Conservation (phyloP, 2,329 filamentous ascomycete species). For the Paecilomyces sp. region DNA sequence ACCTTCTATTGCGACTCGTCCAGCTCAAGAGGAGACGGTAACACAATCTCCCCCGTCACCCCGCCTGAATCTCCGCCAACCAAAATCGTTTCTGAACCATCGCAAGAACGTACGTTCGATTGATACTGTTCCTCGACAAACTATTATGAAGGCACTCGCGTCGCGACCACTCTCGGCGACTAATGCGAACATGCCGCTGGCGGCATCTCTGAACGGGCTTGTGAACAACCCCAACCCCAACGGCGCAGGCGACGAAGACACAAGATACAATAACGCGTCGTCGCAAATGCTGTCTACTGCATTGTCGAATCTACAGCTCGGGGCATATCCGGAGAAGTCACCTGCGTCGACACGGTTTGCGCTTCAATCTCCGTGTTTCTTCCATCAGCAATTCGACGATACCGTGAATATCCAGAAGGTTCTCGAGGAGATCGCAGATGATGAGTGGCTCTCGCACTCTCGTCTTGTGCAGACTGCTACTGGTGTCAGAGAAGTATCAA, state of each 20-base stretch:
- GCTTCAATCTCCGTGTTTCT: constrained; percentile 91
- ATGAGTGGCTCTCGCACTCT: constrained; percentile 86
- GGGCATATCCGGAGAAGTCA: constrained; percentile 35
- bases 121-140: constrained; percentile 68
- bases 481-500: constrained; percentile 88
- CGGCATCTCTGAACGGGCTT: constrained; percentile 57
- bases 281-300: constrained; percentile 57
- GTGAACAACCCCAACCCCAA: constrained; percentile 30
- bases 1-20: constrained; percentile 12
- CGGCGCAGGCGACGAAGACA: constrained; percentile 8
- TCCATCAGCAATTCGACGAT: constrained; percentile 94
- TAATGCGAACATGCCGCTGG: constrained; percentile 52
- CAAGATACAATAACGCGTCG: constrained; percentile 39
- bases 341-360: constrained; percentile 48
- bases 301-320: constrained; percentile 45
- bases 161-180: constrained; percentile 52
- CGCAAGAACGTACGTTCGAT: constrained; percentile 50
- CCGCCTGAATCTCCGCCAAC: constrained; percentile 27
- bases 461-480: constrained; percentile 92
- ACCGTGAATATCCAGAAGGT: constrained; percentile 93
- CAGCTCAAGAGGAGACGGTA: constrained; percentile 17
- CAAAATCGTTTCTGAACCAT: constrained; percentile 31
- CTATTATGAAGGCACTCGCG: constrained; percentile 73
- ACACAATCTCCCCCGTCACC: constrained; percentile 21
- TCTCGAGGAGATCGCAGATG: constrained; percentile 83